Conservation (phyloP, 75 land plant species). For the Adiantum capillusveneris region DNA sequence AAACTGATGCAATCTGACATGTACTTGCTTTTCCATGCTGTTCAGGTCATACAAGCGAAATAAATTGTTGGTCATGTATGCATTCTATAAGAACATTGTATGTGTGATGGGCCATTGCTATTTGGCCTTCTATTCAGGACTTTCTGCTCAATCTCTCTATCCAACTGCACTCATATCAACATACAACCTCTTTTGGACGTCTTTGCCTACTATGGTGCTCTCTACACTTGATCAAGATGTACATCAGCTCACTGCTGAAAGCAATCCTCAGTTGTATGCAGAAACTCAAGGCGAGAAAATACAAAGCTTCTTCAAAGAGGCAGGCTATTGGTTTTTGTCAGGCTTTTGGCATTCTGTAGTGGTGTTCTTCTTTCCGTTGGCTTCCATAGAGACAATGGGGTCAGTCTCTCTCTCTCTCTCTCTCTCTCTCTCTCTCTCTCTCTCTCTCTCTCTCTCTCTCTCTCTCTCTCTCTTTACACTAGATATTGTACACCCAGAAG, state of each 20-base stretch:
- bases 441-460: too few relatives aligned
- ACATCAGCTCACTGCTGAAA: slow-evolving; percentile 17
- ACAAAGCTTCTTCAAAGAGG: slow-evolving; percentile 9
- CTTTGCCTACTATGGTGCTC: slow-evolving; percentile 16
- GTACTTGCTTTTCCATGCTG: too few relatives aligned
- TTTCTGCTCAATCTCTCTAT: slow-evolving; percentile 28
- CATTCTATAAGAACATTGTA: slow-evolving; percentile 30
- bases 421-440: too few relatives aligned
- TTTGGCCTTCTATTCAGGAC: slow-evolving; percentile 25
- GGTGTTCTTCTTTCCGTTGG: slow-evolving; percentile 22
- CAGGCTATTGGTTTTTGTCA: slow-evolving; percentile 13
- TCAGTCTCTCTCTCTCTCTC: slow-evolving; percentile 11
- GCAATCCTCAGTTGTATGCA: slow-evolving; percentile 29
- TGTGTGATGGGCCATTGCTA: slow-evolving; percentile 26
- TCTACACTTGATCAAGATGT: slow-evolving; percentile 28
- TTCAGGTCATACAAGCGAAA: slow-evolving; percentile 33
- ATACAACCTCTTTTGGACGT: slow-evolving; percentile 29
- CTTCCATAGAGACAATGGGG: slow-evolving; percentile 9
- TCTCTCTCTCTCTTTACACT: too few relatives aligned
- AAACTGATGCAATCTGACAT: too few relatives aligned
- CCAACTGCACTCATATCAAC: slow-evolving; percentile 15
- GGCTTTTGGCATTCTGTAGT: slow-evolving; percentile 28
- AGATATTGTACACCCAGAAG: too few relatives aligned
- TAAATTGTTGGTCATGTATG: slow-evolving; percentile 23
- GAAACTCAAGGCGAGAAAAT: slow-evolving; percentile 22